Evolutionary conservation across 331 rosid genomes (phyloP), one percentile per base, ranked within the genome.

Genomic region (Cucumis variabilis): DNA sequence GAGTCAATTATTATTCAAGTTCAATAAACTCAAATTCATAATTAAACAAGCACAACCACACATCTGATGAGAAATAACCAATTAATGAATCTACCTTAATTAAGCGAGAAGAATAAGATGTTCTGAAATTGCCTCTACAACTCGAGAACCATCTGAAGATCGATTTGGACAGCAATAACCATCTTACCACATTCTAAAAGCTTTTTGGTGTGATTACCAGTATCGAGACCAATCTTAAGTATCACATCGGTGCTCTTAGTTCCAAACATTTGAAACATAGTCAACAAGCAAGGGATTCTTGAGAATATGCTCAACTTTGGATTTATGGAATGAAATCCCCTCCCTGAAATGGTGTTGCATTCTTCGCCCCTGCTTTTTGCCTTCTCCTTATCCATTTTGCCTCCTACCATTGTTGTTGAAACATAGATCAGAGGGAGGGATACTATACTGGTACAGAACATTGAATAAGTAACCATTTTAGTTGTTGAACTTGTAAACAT

Each of bases 151-250:
- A 94, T 96, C 23, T 98, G 96, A 17, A 93, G 90, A 23, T 93
- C 98, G 70, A 94, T 84, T 83, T 93, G 96, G 1, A 94, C 91
- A 15, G 98, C 97, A 81, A 96, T 89, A 73, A 96, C 98, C 89
- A 81, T 90, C 90, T 94, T 94, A 0, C 98, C 98, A 11, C 92
- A 93, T 85, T 94, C 97, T 11, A 96, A 89, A 62, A 94, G 98
- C 91, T 96, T 96, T 95, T 96, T 94, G 6, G 98, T 94, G 67
- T 94, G 94, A 60, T 94, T 94, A 3, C 98, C 97, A 3, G 98
- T 94, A 88, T 98, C 98, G 0, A 98, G 98, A 85, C 98, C 98
- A 16, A 94, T 96, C 86, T 96, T 98, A 2, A 96, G 98, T 79
- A 96, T 82, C 63, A 89, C 91, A 84, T 96, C 98, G 0, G 94